Evolutionary conservation across 2,329 filamentous ascomycete species (phyloP).

Genomic region (Biscogniauxia mediterranea): DNA sequence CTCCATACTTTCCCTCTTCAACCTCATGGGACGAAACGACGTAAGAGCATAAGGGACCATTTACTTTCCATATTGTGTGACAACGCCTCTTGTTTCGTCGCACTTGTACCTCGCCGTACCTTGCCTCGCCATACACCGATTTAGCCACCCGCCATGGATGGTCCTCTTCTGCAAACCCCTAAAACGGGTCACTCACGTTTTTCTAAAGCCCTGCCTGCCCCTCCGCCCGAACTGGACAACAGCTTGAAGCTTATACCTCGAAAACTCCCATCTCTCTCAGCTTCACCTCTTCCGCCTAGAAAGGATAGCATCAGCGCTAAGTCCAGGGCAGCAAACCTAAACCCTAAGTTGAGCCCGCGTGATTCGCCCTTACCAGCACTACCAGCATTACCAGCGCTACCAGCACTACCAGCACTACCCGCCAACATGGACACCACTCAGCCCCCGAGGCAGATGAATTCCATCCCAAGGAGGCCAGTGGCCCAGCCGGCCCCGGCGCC

Average conservation of each 20-base stretch:
- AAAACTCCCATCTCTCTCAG: slow-evolving; percentile 23
- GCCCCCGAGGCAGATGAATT: slow-evolving; percentile 24
- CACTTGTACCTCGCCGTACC: slow-evolving; percentile 11
- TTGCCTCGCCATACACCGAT: slow-evolving; percentile 14
- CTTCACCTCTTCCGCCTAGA: slow-evolving; percentile 29
- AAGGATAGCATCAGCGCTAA: slow-evolving; percentile 27
- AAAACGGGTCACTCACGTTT: slow-evolving; percentile 52
- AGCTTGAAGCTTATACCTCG: slow-evolving; percentile 20
- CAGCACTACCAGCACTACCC: slow-evolving; percentile 33
- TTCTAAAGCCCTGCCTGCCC: slow-evolving; percentile 56
- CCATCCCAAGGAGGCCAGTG: slow-evolving; percentile 40
- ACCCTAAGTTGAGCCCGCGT: slow-evolving; percentile 22
- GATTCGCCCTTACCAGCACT: slow-evolving; percentile 35
- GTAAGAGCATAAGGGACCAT: slow-evolving; percentile 17
- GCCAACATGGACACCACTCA: slow-evolving; percentile 23
- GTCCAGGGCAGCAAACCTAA: slow-evolving; percentile 24
- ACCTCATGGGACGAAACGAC: slow-evolving; percentile 25
- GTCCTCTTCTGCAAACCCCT: slow-evolving; percentile 30
- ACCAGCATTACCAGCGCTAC: slow-evolving; percentile 35
- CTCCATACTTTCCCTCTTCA: slow-evolving; percentile 13
- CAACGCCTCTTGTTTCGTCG: slow-evolving; percentile 20
- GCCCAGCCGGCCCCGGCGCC: slow-evolving; percentile 9
- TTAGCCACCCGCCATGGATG: slow-evolving; percentile 24
- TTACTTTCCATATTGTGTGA: slow-evolving; percentile 19
- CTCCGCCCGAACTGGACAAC: slow-evolving; percentile 38